Conservation (phyloP, 345 rosid genomes). For the Carallia pectinifolia region DNA sequence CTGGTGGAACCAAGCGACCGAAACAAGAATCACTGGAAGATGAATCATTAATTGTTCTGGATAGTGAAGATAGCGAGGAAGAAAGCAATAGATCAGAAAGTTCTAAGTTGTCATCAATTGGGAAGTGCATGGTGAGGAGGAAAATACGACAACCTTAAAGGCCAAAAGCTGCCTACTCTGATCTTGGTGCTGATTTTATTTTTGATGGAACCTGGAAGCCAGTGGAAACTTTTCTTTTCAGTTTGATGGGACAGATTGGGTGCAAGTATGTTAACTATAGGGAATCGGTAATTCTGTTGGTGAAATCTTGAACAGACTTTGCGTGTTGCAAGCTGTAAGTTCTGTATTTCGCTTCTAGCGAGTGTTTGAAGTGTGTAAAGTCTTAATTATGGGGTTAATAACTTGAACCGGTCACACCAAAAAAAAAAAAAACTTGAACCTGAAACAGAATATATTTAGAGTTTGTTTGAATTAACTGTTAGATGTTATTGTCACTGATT, state of each 20-base stretch:
- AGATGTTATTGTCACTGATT: no score
- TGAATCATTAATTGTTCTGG: slow-evolving; percentile 56
- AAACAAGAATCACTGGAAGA: slow-evolving; percentile 35
- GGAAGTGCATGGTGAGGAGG: slow-evolving; percentile 33
- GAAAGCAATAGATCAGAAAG: slow-evolving; percentile 37
- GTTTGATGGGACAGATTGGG: not conserved
- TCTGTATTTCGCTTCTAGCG: no score
- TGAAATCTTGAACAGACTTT: no score
- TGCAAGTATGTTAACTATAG: no score
- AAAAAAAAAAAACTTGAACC: no score
- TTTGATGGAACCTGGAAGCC: not conserved
- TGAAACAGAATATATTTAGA: not conserved
- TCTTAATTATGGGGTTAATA: no score
- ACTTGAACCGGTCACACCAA: no score
- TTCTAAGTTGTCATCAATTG: slow-evolving; percentile 33
- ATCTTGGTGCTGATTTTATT: not conserved
- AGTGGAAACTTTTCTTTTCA: not conserved
- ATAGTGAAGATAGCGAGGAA: slow-evolving; percentile 78
- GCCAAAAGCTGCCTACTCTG: not conserved
- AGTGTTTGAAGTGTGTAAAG: no score
- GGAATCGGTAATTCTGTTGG: no score
- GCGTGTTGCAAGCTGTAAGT: no score
- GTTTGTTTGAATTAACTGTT: no score
- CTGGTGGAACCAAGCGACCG: slow-evolving; percentile 18
- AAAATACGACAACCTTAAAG: slow-evolving; percentile 26